Evolutionary conservation across 2,329 filamentous ascomycete species (phyloP), one percentile per base, ranked within the genome.

Genomic region (Pseudocercospora vitis): DNA sequence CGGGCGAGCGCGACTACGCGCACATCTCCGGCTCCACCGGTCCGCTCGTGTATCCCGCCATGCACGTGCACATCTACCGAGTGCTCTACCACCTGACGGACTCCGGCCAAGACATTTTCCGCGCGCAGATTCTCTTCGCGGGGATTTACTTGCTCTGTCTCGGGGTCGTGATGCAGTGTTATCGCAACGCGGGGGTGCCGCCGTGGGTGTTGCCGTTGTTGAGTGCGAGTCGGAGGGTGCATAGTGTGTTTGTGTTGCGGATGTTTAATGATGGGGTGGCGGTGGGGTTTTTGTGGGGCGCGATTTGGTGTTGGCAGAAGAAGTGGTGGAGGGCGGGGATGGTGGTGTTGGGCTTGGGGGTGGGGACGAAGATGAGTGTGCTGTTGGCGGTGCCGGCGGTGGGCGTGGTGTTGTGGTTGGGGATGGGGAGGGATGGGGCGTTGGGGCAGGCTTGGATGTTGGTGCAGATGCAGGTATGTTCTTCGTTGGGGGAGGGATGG

Each of bases 261-360:
- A 86, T 92, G 67, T 99, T 99, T 79, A 99, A 99, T 73, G 94
- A 99, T 74, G 89, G 91, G 63, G 88, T 96, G 68, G 91, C 91
- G 14, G 83, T 87, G 3, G 78, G 94, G 63, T 89, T 89, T 62
- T 80, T 99, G 57, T 97, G 90, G 82, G 70, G 84, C 14, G 83
- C 89, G n/a, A 85, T 97, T 32, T 87, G 83, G 67, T 77, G 83
- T 59, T 88, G 91, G 68, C 89, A 96, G 74, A 81, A 81, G 40
- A 79, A 84, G 26, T 76, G 79, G 53, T 96, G 89, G 88, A 84
- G 84, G 21, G 64, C 86, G 0, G 94, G 86, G 5, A 85, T 84
- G 46, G 69, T 90, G 12, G 75, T 84, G 46, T 97, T 88, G 75
- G 87, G 86, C 47, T 80, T 84, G 65, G 92, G 90, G 0, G 73